Evolutionary conservation across 768 basidiomycete species (phyloP).

Genomic region (Guyanaporus albipodus): DNA sequence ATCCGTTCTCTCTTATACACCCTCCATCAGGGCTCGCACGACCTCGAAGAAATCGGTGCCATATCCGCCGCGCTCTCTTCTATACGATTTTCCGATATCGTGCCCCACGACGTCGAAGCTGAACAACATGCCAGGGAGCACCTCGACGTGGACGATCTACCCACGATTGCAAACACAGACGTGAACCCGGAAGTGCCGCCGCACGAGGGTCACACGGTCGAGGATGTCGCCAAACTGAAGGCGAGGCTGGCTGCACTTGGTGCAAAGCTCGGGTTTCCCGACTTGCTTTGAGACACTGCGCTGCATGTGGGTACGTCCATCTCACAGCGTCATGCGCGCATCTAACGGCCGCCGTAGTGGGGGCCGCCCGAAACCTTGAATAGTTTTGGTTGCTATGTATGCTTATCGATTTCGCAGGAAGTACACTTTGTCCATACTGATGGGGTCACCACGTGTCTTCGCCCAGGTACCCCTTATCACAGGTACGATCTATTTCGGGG

Average conservation of each 20-base stretch:
- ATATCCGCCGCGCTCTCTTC: constrained; percentile 54
- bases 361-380: no score
- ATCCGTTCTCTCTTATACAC: constrained; percentile 54
- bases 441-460: no score
- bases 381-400: neutral
- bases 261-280: constrained; percentile 30
- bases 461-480: no score
- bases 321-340: neutral
- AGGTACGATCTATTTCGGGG: neutral
- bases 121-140: constrained; percentile 73
- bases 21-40: constrained; percentile 3
- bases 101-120: constrained; percentile 72
- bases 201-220: constrained; percentile 32
- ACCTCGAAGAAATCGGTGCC: constrained; percentile 43
- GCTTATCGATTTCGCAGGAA: neutral
- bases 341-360: neutral
- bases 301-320: neutral
- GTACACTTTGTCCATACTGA: no score
- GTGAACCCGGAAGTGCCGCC: constrained; percentile 17
- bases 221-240: constrained; percentile 40
- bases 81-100: constrained; percentile 68
- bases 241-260: constrained; percentile 33
- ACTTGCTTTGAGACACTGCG: constrained; percentile 5
- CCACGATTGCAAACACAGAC: constrained; percentile 38
- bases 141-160: constrained; percentile 36